Evolutionary conservation across 2,329 filamentous ascomycete species (phyloP), one percentile per base, ranked within the genome.

Genomic region (Cladophialophora immunda): DNA sequence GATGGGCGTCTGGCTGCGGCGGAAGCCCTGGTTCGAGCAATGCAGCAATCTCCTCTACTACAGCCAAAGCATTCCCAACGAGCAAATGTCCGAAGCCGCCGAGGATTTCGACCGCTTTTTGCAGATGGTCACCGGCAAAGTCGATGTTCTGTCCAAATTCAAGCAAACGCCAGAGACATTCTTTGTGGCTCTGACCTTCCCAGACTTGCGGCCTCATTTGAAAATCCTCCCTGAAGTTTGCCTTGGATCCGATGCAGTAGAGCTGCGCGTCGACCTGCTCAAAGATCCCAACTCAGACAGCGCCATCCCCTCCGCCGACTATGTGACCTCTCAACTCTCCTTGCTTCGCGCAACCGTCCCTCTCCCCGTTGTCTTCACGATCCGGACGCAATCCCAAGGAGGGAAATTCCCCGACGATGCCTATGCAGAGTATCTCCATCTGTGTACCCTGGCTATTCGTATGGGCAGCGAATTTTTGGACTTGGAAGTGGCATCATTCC

Each of bases 31-130:
- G 89, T 98, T 93, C 79, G 86, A 92, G 65, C 88, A 94, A 77
- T 98, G 95, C 83, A 97, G 94, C 82, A 99, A 97, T 76, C 90
- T 93, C 73, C 89, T 96, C 73, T 98, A 97, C 81, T 92, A 94
- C 81, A 97, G 92, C 77, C 92, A 93, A 58, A 88, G 82, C 54
- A 82, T 86, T 2, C 83, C 83, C 45, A 78, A 83, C 25, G 78
- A 79, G 15, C 82, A 82, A 38, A 78, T 88, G 59, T 79, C 82
- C 13, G 80, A 83, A 65, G 83, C 86, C 30, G 83, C 90, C 41
- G 81, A 87, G 56, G 91, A 94, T 75, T 95, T 97, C 74, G 82
- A 83, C 19, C 87, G 89, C 56, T 94, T 96, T 76, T 79, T 94
- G 57, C 84, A 85, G 45, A 83, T 90, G 36, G 88, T 94, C 66